Evolutionary conservation across 2,329 filamentous ascomycete species (phyloP).

Genomic region (Pezicula carpinea): DNA sequence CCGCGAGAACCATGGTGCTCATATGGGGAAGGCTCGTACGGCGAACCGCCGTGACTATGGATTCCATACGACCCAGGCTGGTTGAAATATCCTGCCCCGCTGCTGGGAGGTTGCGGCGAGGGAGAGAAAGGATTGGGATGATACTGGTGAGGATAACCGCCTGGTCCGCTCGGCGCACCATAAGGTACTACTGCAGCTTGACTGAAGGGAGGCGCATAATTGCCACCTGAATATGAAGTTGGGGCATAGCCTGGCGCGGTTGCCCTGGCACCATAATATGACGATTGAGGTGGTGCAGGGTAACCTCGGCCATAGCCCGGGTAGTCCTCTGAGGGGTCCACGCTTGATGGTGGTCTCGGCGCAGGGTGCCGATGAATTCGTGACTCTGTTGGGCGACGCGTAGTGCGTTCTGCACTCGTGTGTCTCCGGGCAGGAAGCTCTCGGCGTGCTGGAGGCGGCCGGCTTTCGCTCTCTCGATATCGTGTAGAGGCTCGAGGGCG

Average conservation of each 20-base stretch:
- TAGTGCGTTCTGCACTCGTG: constrained; percentile 29
- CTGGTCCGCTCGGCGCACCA: constrained; percentile 17
- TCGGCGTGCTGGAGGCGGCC: constrained; percentile 33
- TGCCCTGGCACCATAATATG: constrained; percentile 18
- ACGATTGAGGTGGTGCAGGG: constrained; percentile 26
- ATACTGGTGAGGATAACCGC: constrained; percentile 18
- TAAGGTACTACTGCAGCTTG: constrained; percentile 25
- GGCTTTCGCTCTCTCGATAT: constrained; percentile 25
- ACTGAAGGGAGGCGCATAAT: constrained; percentile 25
- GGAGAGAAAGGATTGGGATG: constrained; percentile 26
- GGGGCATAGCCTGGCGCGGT: constrained; percentile 24
- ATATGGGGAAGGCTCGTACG: constrained; percentile 11
- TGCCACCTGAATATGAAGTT: constrained; percentile 22
- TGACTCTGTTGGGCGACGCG: constrained; percentile 31
- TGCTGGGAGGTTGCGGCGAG: constrained; percentile 23
- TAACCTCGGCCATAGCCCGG: constrained; percentile 38
- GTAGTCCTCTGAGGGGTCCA: constrained; percentile 63
- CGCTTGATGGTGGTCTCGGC: constrained; percentile 53
- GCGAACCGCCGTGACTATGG: constrained; percentile 19
- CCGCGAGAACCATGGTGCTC: constrained; percentile 21
- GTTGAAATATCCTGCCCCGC: constrained; percentile 26
- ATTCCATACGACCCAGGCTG: constrained; percentile 11
- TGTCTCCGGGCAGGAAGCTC: constrained; percentile 34
- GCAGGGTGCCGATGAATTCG: constrained; percentile 37
- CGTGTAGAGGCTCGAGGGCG: constrained; percentile 19